Evolutionary conservation across 306 rosid genomes (phyloP), one percentile per base, ranked within the genome.

Genomic region (Vicia faba): DNA sequence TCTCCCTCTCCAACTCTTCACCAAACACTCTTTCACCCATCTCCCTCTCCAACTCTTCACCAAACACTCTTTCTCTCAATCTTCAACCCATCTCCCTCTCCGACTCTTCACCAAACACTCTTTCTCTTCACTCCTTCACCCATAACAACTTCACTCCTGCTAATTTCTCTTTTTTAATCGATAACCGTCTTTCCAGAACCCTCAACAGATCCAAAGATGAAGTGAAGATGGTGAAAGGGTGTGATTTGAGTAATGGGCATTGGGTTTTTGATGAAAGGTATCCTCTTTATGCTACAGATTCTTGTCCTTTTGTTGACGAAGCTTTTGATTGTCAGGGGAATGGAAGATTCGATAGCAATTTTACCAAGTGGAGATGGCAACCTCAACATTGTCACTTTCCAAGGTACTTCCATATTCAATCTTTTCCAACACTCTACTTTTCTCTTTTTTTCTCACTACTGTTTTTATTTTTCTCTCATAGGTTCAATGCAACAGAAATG

Each of bases 401-500:
- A 70, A 88, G 96, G 99, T 88, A 69, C 41, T 53, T 8, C 45
- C 46, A 14, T 54, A 11, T 51, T 72, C 59, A 58, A 18, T 35
- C 14, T 29, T 69, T 68, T 74, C n/a, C 0, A 45, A 58, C 15
- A 11, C 41, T 67, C 51, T 6, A 49, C 6, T 48, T 23, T 31
- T 40, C 4, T 59, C 4, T 59, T 20, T 39, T 20, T 10, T n/a
- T 74, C 28, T 51, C 41, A 36, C 77, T 66, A 46, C 45, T 61
- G 46, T 61, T 69, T 75, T 31, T 68, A 0, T 31, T 64, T 3
- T 33, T 7, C 25, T 66, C 51, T 61, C 38, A 20, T 59, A 92
- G 98, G 85, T 92, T 89, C 79, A 84, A 87, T 82, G 97, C 95
- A 51, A 88, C 98, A 51, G 83, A 75, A 79, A 84, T 89, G 98